Base-by-base conservation (phyloP, 2,329 filamentous ascomycete genomes). In the Acephala macrosclerotiorum region DNA sequence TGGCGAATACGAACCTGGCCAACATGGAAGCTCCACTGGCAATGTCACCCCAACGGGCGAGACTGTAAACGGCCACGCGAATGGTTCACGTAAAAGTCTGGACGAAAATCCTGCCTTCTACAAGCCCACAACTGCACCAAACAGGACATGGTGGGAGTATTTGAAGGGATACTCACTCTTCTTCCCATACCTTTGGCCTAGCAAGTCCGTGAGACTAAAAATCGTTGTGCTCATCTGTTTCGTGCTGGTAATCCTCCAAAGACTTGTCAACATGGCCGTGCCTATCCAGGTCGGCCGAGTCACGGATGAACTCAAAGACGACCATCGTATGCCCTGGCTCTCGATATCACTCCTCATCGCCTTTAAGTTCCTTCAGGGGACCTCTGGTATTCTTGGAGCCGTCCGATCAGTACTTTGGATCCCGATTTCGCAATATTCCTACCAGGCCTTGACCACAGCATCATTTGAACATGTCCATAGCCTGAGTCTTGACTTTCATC, bases 391-490 rank as follows among this genome's bases (percentile, higher is more conserved):
- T 56, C 85, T 99, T 38, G 94, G 94, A 8, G 95, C 93, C 1
- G 74, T 92, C 38, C 87, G 96, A 69, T 91, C 93, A 25, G 88
- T 93, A 40, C 83, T 99, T 38, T 99, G 96, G 96, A 96, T 99
- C 59, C 95, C 96, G 0, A 94, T 99, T 64, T 93, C 94, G 40
- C 96, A 99, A 78, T 97, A 98, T 78, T 97, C 95, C 0, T 99
- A 97, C 79, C 91, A 93, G 75, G 93, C 96, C 70, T 85, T 99
- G 65, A 97, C 94, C 6, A 96, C 96, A 1, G 94, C 96, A 18
- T 93, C 95, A 12, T 99, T 99, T 76, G 95, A 98, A 80, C 96
- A 99, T 77, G 96, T 99, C 25, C 96, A 99, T 79, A 91, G 91
- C 59, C 88, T 99, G 38, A 97, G 94, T 78, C 85, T 98, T 70